These are phyloP conservation scores for Delonix regia DNA, from an alignment of 306 rosid genomes.

Conservation along the genomic window DNA sequence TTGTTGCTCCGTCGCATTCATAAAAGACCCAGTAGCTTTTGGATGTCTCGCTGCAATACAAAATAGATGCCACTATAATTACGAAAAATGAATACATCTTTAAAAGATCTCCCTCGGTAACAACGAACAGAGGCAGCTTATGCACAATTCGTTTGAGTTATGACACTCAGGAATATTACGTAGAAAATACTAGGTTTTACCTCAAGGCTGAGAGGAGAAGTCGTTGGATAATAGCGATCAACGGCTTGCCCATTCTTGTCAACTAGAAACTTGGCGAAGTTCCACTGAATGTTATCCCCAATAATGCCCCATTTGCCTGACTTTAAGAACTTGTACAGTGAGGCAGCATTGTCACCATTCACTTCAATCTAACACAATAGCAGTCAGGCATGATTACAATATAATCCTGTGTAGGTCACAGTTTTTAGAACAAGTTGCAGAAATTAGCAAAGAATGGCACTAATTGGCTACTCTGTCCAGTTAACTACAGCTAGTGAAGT, in stretches of 20 bases:
- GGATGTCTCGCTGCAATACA: conserved; percentile 62
- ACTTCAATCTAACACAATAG: conserved; percentile 71
- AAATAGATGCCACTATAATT: conserved; percentile 14
- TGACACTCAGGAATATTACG: conserved; percentile 9
- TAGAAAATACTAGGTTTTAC: conserved; percentile 38
- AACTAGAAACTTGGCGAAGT: conserved; percentile 81
- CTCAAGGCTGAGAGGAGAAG: conserved; percentile 86
- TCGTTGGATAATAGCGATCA: conserved; percentile 84
- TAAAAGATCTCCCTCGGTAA: neutral
- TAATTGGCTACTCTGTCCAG: neutral
- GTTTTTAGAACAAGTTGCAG: conserved; percentile 5
- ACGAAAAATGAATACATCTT: neutral
- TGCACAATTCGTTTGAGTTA: neutral
- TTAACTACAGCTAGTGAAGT: conserved; percentile 20
- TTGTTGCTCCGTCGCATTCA: conserved; percentile 36
- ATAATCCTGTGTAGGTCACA: neutral
- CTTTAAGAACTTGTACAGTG: conserved; percentile 77
- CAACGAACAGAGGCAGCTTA: conserved; percentile 5
- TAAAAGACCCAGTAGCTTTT: conserved; percentile 54
- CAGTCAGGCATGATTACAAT: neutral
- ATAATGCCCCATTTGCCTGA: conserved; percentile 76
- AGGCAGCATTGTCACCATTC: conserved; percentile 71
- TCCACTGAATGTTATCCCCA: conserved; percentile 89
- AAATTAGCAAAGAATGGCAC: conserved; percentile 13
- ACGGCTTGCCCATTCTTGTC: conserved; percentile 73